phyloP scores from a whole-genome alignment of 768 basidiomycete species.

The Fistulinella prunicolor region DNA sequence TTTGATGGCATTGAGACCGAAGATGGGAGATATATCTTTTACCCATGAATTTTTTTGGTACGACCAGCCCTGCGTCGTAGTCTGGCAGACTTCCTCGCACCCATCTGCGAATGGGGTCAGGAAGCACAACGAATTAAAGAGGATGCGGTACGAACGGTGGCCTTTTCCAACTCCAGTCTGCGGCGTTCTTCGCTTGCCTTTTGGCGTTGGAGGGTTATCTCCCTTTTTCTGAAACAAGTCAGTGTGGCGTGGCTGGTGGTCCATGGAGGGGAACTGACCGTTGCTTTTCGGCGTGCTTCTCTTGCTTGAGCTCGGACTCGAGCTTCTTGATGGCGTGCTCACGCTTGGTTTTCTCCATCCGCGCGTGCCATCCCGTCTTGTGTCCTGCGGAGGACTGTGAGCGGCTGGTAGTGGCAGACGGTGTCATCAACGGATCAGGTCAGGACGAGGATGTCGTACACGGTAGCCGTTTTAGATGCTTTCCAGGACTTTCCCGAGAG shows the following conservation, averaged over 20 bases:
- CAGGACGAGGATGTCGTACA: conserved; percentile 34
- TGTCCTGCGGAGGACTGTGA: conserved; percentile 63
- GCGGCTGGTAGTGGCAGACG: conserved; percentile 48
- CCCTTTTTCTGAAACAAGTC: conserved; percentile 48
- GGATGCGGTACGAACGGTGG: conserved; percentile 14
- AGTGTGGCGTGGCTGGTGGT: background rate
- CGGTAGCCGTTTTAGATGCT: conserved; percentile 44
- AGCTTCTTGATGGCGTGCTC: conserved; percentile 71
- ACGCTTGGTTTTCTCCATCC: conserved; percentile 67
- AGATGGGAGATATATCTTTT: conserved; percentile 16
- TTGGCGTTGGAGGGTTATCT: conserved; percentile 68
- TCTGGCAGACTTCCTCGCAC: conserved; percentile 72
- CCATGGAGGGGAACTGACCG: conserved; percentile 39
- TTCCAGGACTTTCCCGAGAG: conserved; percentile 74
- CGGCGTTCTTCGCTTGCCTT: conserved; percentile 70
- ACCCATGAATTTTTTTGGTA: conserved; percentile 79
- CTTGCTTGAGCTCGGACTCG: conserved; percentile 68
- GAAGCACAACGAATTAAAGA: background rate
- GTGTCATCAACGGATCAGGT: conserved; percentile 4
- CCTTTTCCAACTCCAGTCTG: conserved; percentile 45
- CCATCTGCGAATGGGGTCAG: conserved; percentile 51
- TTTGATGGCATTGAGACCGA: too few species aligned
- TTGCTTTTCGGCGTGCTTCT: conserved; percentile 65
- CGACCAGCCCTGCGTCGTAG: conserved; percentile 70
- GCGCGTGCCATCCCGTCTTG: conserved; percentile 67